Evolutionary conservation across 225 moss, liverwort and hornwort genomes (phyloP).

Genomic region (Pseudoscleropodium purum): DNA sequence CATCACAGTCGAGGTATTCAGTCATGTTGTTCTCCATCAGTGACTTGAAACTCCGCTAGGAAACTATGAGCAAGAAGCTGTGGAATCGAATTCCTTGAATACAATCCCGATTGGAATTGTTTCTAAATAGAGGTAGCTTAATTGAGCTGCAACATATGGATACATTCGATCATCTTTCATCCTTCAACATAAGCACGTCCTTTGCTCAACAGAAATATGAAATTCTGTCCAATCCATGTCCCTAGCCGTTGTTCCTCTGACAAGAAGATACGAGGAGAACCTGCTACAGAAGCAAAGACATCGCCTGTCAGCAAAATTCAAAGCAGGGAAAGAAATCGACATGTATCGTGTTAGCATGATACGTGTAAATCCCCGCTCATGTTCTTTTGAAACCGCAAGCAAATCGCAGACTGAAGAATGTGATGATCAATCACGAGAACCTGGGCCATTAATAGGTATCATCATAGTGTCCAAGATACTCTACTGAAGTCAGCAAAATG

Average conservation of each 20-base stretch:
- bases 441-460: background rate
- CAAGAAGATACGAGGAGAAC: background rate
- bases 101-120: background rate
- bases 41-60: background rate
- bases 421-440: background rate
- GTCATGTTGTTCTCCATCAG: background rate
- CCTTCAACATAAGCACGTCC: background rate
- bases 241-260: background rate
- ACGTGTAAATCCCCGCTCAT: background rate
- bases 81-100: background rate
- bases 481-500: background rate
- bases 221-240: background rate
- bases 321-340: background rate
- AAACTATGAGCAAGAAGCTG: background rate
- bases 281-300: background rate
- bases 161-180: background rate
- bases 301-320: background rate
- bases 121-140: background rate
- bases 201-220: background rate
- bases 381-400: background rate
- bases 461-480: background rate
- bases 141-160: background rate
- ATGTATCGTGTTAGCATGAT: background rate
- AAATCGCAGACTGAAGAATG: background rate
- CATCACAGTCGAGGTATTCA: background rate